Base-by-base conservation (phyloP, 805 yeast genomes). In the Myxozyma nipponensis region DNA sequence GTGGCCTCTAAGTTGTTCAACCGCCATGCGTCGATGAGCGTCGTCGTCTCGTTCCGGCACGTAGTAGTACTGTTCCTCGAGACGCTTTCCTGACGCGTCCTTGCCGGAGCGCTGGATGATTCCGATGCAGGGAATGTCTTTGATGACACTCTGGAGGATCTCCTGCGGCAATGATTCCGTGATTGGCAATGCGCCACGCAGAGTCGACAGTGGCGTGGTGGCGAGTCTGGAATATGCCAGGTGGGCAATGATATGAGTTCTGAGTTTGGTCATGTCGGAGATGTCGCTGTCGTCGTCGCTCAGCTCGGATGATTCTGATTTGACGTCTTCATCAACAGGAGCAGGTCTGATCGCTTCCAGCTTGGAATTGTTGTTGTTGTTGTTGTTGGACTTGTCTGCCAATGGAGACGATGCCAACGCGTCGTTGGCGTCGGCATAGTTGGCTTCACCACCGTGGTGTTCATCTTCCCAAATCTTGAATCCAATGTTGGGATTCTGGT, bases 31-130 rank as follows among this genome's bases (percentile, higher is more conserved):
- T 64, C 98, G 81, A 42, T 81, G 81, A 24, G 64, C 62, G 63
- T 91, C 95, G 34, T 69, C 65, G 67, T 93, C 98, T 41, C 81
- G 77, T 59, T 89, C 98, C 2, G 89, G 82, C 50, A 83, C 81
- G 64, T 93, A 93, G 67, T 89, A 93, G 64, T 87, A 93, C 66
- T 93, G 97, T 66, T 88, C 95, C 59, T 91, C 98, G 55, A 93
- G 73, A 2, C 86, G 86, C 66, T 89, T 88, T 9, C 98, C 98
- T 1, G 96, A 95, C 2, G 98, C 97, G 68, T 93, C 98, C 66
- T 89, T 90, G 43, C 97, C 97, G 51, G 77, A 75, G 67, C 98
- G 83, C 62, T 81, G 78, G 53, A 93, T 90, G 9, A 85, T 84
- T n/a, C 98, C 98, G 51, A 91, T 77, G 62, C 91, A 84, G 3